A percentile compares a stretch with the other conserved stretches of the same genome.
Conservation (phyloP, 805 yeast species). For the Blastobotrys attinorum region DNA sequence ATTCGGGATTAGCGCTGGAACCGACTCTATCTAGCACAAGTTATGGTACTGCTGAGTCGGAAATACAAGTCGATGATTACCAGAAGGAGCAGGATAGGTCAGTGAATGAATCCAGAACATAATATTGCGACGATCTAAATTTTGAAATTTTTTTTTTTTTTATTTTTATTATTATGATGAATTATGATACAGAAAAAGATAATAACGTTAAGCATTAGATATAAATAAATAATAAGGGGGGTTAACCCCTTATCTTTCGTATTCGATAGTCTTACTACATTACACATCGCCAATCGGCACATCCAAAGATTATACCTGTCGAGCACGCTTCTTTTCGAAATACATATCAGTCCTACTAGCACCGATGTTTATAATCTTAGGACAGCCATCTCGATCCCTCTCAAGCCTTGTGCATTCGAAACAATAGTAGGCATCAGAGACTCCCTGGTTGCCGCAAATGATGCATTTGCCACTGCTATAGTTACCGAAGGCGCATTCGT, state of each 20-base stretch:
- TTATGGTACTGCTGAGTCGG: background rate
- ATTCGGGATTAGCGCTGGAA: background rate
- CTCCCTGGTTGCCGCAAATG: conserved; percentile 64
- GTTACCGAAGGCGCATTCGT: conserved; percentile 75
- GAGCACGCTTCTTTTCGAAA: conserved; percentile 38
- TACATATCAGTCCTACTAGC: conserved; percentile 61
- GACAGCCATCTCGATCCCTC: conserved; percentile 88
- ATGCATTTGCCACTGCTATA: conserved; percentile 52
- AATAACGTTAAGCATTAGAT: too few relatives aligned
- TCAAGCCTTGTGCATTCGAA: conserved; percentile 74
- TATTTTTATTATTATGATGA: background rate
- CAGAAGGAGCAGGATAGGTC: too few relatives aligned
- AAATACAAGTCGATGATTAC: too few relatives aligned
- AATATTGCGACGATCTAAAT: background rate
- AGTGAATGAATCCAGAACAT: too few relatives aligned
- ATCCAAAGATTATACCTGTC: too few relatives aligned
- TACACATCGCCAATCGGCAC: background rate
- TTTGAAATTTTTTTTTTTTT: background rate
- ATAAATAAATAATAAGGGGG: too few relatives aligned
- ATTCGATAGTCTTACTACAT: too few relatives aligned
- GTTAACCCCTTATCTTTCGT: too few relatives aligned
- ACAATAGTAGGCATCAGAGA: conserved; percentile 72
- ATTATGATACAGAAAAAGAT: background rate
- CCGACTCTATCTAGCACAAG: background rate
- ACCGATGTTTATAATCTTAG: conserved; percentile 73